Conservation (phyloP, 352 stramenopile genomes). For the Pythium aquatile region DNA sequence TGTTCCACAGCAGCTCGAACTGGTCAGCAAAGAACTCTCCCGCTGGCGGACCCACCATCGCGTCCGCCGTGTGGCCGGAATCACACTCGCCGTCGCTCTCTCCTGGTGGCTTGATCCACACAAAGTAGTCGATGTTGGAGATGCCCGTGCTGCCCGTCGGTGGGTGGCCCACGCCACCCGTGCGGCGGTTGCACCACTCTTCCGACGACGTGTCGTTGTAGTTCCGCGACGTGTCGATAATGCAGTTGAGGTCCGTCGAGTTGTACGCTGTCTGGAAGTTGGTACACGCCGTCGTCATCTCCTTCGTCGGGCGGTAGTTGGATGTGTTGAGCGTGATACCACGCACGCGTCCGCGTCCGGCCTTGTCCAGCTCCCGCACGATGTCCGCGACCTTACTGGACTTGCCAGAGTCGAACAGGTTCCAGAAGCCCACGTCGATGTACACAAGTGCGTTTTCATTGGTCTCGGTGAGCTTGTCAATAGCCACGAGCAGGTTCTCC, state of each 20-base stretch:
- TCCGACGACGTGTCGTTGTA: conserved; percentile 54
- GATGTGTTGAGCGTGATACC: conserved; percentile 72
- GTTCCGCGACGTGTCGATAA: conserved; percentile 69
- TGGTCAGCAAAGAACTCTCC: conserved; percentile 61
- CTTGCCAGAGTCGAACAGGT: conserved; percentile 23
- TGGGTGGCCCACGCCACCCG: conserved; percentile 49
- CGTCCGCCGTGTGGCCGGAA: conserved; percentile 35
- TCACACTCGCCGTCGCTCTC: conserved; percentile 61
- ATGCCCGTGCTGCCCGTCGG: conserved; percentile 54
- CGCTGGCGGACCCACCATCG: conserved; percentile 49
- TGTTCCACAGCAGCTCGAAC: conserved; percentile 68
- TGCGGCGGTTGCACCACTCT: conserved; percentile 75
- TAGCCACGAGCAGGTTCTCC: conserved; percentile 45
- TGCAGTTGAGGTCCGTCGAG: conserved; percentile 43
- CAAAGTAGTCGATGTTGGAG: conserved; percentile 63
- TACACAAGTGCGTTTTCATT: conserved; percentile 66
- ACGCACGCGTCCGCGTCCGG: conserved; percentile 36
- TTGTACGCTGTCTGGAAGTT: conserved; percentile 54
- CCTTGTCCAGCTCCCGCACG: conserved; percentile 28
- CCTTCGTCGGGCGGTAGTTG: conserved; percentile 63
- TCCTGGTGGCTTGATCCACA: conserved; percentile 70
- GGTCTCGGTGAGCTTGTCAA: conserved; percentile 34
- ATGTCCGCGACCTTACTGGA: conserved; percentile 8
- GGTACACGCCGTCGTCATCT: conserved; percentile 46
- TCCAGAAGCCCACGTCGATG: conserved; percentile 65